Base-by-base conservation (phyloP, 2,329 filamentous ascomycete species). In the Fusarium lyarnte region DNA sequence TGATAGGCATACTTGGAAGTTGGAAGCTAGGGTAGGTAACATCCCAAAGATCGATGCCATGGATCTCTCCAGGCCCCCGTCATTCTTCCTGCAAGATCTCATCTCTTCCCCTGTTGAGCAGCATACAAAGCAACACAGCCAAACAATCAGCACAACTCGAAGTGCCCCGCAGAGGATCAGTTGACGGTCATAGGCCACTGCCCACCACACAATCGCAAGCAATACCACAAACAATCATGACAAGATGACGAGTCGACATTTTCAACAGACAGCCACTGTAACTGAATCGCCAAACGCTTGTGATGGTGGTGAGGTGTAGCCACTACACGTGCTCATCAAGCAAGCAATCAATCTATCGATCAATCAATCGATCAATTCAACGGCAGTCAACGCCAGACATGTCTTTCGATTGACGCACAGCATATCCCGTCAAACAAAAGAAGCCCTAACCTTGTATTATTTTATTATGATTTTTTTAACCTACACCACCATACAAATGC, bases 31-130 rank as follows among this genome's bases (percentile, higher is more conserved):
- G 27, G 27, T 29, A 9, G 66, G 59, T 43, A 58, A 47, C 25
- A 41, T 62, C 42, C 41, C 65, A 64, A 67, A 63, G 57, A 60
- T 70, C 60, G 47, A 54, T 59, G 52, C 23, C 66, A 70, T 70
- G 70, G 62, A 57, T 71, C 62, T 60, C 38, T 43, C 17, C 45
- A 66, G 19, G 23, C 53, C 60, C 47, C 58, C 49, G 31, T 65
- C 51, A 41, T 16, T 52, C 39, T 53, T 45, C 29, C 63, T 72
- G 70, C 70, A 41, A 73, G 66, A 71, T 73, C 70, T 73, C 70
- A 23, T 58, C 45, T 60, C 55, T 72, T 71, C 53, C 68, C 69
- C 59, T 71, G 66, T 47, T 43, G 46, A 58, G 42, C 58, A 49
- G 47, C 58, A 61, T 38, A 38, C 62, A 60, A 67, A 25, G 43